phyloP scores from a whole-genome alignment of 352 stramenopile genomes.

The Phytophthora colocasiae region DNA sequence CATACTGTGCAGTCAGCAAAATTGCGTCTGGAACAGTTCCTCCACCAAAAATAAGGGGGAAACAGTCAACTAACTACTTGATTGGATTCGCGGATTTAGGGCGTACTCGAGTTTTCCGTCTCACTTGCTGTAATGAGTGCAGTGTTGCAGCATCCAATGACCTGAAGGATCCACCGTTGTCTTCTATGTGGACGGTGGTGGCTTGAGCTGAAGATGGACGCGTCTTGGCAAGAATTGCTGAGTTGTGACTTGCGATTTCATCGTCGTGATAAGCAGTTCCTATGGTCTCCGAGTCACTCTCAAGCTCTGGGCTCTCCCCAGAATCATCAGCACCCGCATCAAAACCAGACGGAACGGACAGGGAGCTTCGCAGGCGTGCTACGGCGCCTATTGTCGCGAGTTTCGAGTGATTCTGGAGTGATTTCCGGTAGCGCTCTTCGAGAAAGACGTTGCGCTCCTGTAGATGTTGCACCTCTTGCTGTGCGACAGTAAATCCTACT shows the following conservation, averaged over 20 bases:
- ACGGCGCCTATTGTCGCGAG: conserved; percentile 26
- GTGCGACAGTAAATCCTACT: conserved; percentile 1
- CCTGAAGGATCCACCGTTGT: conserved; percentile 10
- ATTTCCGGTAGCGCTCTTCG: conserved; percentile 64
- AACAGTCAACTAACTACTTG: conserved; percentile 21
- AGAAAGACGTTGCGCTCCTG: conserved; percentile 66
- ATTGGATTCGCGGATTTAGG: conserved; percentile 50
- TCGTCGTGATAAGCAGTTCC: background rate
- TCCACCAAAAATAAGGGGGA: conserved; percentile 36
- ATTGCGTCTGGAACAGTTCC: background rate
- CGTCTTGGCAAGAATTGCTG: conserved; percentile 7
- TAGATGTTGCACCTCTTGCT: conserved; percentile 61
- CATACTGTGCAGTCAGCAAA: conserved; percentile 16
- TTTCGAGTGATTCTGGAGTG: conserved; percentile 26
- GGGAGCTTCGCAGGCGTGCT: conserved; percentile 24
- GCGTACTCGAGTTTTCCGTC: conserved; percentile 41
- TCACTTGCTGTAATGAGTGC: conserved; percentile 58
- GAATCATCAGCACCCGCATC: background rate
- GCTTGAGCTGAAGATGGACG: conserved; percentile 27
- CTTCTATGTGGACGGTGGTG: conserved; percentile 5
- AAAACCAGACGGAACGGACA: conserved; percentile 18
- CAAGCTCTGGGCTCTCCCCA: background rate
- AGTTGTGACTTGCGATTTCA: conserved; percentile 8
- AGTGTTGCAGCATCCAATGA: conserved; percentile 51
- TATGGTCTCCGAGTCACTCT: conserved; percentile 4